Evolutionary conservation across 139 green algal genomes (phyloP).

Genomic region (Trebouxia sp.): DNA sequence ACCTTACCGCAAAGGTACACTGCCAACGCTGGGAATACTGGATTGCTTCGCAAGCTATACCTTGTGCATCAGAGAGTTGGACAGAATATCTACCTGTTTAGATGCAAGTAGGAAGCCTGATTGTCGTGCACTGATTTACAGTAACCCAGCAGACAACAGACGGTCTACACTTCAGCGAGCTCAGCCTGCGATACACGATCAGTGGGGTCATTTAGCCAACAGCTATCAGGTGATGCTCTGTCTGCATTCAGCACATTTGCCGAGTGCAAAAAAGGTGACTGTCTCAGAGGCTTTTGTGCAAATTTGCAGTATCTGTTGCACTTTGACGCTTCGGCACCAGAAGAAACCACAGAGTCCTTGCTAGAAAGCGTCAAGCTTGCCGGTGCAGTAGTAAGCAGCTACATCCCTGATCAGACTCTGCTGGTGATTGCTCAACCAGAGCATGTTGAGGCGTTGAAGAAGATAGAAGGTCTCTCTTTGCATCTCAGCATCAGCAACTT

Average conservation of each 20-base stretch:
- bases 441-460: not conserved
- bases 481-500: not conserved
- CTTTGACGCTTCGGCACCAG: not conserved
- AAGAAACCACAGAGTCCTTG: not conserved
- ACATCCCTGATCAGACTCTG: slow-evolving; percentile 21
- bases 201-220: not conserved
- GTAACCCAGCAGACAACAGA: not conserved
- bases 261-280: too few relatives aligned
- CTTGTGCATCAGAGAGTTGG: too few relatives aligned
- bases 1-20: not conserved
- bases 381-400: not conserved
- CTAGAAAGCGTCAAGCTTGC: not conserved
- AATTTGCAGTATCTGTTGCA: slow-evolving; percentile 10
- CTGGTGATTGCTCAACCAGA: not conserved
- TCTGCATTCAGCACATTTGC: too few relatives aligned
- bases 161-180: not conserved
- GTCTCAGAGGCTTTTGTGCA: too few relatives aligned
- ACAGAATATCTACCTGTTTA: too few relatives aligned
- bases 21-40: too few relatives aligned
- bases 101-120: too few relatives aligned
- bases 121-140: too few relatives aligned
- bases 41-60: not conserved
- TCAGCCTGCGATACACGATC: slow-evolving; percentile 7
- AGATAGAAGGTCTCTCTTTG: not conserved
- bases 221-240: not conserved